A percentile compares a stretch with the other conserved stretches of the same genome.
Evolutionary conservation across 441 rosid species (phyloP).

Genomic region (Macaranga tanarius): DNA sequence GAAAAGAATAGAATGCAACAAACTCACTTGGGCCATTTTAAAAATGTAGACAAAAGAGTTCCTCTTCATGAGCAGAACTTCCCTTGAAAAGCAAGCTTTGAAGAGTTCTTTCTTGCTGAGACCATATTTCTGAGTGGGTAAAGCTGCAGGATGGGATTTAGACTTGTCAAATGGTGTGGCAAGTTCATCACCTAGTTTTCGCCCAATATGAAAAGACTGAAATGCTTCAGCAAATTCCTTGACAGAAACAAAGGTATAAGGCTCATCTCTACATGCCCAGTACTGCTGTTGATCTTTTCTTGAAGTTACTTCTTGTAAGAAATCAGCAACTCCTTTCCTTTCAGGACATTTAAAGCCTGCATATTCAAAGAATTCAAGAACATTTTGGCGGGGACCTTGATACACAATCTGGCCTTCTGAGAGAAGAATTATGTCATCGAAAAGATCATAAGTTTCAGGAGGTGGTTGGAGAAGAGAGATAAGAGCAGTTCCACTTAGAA

Average conservation of each 20-base stretch:
- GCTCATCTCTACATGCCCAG: slow-evolving; percentile 49
- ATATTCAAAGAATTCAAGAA: slow-evolving; percentile 53
- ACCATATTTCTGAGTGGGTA: slow-evolving; percentile 63
- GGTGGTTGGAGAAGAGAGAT: slow-evolving; percentile 78
- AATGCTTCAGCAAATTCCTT: slow-evolving; percentile 64
- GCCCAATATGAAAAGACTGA: slow-evolving; percentile 63
- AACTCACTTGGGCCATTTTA: slow-evolving; percentile 63
- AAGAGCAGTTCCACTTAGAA: slow-evolving; percentile 55
- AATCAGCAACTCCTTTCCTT: slow-evolving; percentile 70
- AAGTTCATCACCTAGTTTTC: slow-evolving; percentile 50
- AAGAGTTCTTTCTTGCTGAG: slow-evolving; percentile 55
- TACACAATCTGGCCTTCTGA: slow-evolving; percentile 63
- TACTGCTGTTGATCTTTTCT: slow-evolving; percentile 71
- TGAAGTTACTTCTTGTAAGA: slow-evolving; percentile 75
- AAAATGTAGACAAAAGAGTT: slow-evolving; percentile 69
- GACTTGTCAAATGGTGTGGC: slow-evolving; percentile 69
- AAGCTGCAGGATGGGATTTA: slow-evolving; percentile 69
- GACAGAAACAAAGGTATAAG: slow-evolving; percentile 52
- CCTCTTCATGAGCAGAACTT: slow-evolving; percentile 79
- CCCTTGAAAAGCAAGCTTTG: slow-evolving; percentile 71
- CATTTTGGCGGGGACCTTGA: slow-evolving; percentile 64
- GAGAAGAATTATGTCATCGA: slow-evolving; percentile 63
- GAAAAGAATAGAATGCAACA: background rate
- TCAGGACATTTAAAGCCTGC: slow-evolving; percentile 66
- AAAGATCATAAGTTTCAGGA: slow-evolving; percentile 68